Percentiles rank a stretch among this genome's conserved stretches.
Evolutionary conservation across 495 filamentous ascomycete species (phyloP).

Genomic region (Aspergillus homomorphus): DNA sequence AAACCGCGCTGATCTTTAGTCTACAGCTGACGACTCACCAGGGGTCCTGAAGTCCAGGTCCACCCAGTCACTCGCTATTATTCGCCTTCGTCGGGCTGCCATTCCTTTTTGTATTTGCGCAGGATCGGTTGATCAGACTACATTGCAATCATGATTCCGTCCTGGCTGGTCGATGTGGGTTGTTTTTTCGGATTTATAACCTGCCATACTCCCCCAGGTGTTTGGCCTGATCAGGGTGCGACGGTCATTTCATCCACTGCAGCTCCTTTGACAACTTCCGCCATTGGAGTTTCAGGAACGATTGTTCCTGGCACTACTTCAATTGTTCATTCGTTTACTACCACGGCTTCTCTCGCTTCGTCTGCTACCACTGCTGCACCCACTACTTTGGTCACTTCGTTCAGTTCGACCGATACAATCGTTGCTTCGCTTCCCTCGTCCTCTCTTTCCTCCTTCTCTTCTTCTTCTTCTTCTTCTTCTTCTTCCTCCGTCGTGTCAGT

Average conservation of each 20-base stretch:
- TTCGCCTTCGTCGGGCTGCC: constrained; percentile 16
- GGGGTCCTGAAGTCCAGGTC: constrained; percentile 6
- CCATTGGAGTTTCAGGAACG: constrained; percentile 3
- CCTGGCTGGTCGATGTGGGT: constrained; percentile 26
- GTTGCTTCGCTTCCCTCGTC: constrained; percentile 14
- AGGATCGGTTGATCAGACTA: constrained; percentile 14
- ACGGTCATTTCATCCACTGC: constrained; percentile 18
- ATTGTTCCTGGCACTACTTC: constrained; percentile 12
- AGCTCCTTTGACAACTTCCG: background rate
- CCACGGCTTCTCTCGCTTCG: constrained; percentile 12
- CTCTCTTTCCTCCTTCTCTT: constrained; percentile 11
- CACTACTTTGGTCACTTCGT: constrained; percentile 17
- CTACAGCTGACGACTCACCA: constrained; percentile 4
- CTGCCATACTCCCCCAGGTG: constrained; percentile 36
- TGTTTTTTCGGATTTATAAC: constrained; percentile 41
- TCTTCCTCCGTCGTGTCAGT: constrained; percentile 17
- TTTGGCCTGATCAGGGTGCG: constrained; percentile 26
- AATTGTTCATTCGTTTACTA: constrained; percentile 13
- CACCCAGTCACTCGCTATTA: constrained; percentile 27
- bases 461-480: constrained; percentile 13
- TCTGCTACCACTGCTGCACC: constrained; percentile 5
- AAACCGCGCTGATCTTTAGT: constrained; percentile 3
- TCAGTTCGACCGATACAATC: constrained; percentile 13
- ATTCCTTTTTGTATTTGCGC: constrained; percentile 7
- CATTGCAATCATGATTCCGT: constrained; percentile 29